Base-by-base conservation (phyloP, 73 alveolate species). In the Blepharisma japonicum region DNA sequence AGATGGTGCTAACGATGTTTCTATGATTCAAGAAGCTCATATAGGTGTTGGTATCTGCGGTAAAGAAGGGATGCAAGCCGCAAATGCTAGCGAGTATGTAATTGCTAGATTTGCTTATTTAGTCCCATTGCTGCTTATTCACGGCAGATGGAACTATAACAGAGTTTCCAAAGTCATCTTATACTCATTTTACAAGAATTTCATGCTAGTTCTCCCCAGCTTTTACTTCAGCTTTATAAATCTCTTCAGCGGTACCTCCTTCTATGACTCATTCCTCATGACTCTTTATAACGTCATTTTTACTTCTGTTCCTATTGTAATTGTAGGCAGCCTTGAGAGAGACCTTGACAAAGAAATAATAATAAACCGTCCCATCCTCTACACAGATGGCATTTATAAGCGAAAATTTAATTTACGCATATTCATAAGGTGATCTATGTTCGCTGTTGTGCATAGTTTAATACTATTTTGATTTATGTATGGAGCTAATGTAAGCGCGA, bases 101-200 rank as follows among this genome's bases (percentile, higher is more conserved):
- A 85, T 93, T 32, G 89, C 90, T 3, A 91, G 94, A 81, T 96
- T 95, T 77, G 81, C 80, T 61, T 81, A 81, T 77, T 83, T 96
- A 48, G 79, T 87, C 82, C 86, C 88, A 70, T 82, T 96, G 39
- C 71, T 96, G 45, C 85, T 95, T 48, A 89, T 89, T 68, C 98
- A 96, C 89, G 99, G 99, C 6, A 91, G 99, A 83, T 87, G 89
- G 77, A 92, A 90, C 20, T 94, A 94, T 68, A 85, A 88, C 39
- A 89, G 97, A 84, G 83, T 86, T 38, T 71, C 89, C 45, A 74
- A 77, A 18, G 53, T 94, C 50, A 87, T 91, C 48, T 82, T 91
- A 78, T 94, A 91, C 71, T 89, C 81, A 61, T 94, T 94, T 82
- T 94, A 90, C 74, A 94, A 94, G 77, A 94, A 94, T 70, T 79